phyloP scores from a whole-genome alignment of 2,329 filamentous ascomycete species.

The Ophiostoma piceae region DNA sequence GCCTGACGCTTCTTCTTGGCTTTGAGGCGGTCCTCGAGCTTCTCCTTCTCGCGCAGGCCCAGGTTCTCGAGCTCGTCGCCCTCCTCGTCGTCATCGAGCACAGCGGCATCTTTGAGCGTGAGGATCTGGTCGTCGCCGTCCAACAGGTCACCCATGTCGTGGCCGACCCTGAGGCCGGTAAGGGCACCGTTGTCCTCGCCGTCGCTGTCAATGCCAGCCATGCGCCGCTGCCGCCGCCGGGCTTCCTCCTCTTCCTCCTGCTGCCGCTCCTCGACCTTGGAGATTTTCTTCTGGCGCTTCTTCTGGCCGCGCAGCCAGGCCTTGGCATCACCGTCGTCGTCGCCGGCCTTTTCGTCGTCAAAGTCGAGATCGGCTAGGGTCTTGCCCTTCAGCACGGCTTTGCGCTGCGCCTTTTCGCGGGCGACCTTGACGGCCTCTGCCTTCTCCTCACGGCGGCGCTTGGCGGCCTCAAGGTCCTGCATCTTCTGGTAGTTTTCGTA shows the following conservation, averaged over 20 bases:
- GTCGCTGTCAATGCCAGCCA: conserved; percentile 41
- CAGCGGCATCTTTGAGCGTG: conserved; percentile 87
- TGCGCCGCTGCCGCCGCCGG: conserved; percentile 61
- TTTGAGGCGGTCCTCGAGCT: conserved; percentile 68
- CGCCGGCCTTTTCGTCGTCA: conserved; percentile 43
- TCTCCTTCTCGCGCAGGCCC: conserved; percentile 65
- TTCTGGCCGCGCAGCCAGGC: conserved; percentile 85
- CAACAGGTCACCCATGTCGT: conserved; percentile 75
- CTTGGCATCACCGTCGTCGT: conserved; percentile 65
- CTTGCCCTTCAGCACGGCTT: conserved; percentile 70
- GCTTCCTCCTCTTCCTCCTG: conserved; percentile 57
- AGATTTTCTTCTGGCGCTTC: conserved; percentile 89
- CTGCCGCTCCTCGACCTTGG: conserved; percentile 72
- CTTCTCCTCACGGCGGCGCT: conserved; percentile 71
- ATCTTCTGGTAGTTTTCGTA: conserved; percentile 66
- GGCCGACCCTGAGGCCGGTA: conserved; percentile 84
- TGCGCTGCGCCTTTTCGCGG: conserved; percentile 74
- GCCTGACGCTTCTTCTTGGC: conserved; percentile 84
- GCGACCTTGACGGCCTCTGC: conserved; percentile 81
- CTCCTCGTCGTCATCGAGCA: conserved; percentile 76
- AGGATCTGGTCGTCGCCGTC: conserved; percentile 83
- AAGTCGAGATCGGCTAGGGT: conserved; percentile 73
- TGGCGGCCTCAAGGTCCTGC: conserved; percentile 67
- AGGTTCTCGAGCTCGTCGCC: conserved; percentile 86
- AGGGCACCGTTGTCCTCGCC: conserved; percentile 76